phyloP scores from a whole-genome alignment of 176 grass and related monocot genomes.

The maize (Zea mays) region DNA sequence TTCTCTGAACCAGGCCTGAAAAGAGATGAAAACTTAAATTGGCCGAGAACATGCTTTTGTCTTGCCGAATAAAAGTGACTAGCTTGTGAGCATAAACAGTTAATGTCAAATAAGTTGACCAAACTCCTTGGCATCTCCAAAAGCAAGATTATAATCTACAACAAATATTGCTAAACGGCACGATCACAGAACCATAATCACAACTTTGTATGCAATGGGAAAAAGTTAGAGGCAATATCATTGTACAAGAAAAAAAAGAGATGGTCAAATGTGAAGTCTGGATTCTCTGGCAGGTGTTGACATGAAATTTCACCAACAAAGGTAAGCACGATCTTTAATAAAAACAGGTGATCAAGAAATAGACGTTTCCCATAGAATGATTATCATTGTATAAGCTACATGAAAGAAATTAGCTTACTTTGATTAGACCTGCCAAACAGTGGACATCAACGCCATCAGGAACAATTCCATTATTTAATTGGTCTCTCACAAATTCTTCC shows the following conservation, averaged over 20 bases:
- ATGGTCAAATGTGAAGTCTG: conserved; percentile 10
- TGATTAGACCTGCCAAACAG: conserved; percentile 72
- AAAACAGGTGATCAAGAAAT: neutral
- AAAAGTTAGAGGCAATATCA: too few species aligned
- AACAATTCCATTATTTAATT: conserved; percentile 66
- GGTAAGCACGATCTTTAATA: conserved; percentile 14
- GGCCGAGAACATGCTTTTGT: conserved; percentile 2
- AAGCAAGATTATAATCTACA: conserved; percentile 26
- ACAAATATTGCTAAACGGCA: too few species aligned
- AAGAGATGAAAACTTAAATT: conserved; percentile 7
- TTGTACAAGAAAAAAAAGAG: neutral
- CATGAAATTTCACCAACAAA: neutral
- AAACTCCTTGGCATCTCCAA: neutral
- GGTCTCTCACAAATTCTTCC: conserved; percentile 66
- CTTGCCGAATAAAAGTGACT: neutral
- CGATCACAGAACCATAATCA: neutral
- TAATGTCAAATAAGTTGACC: conserved; percentile 15
- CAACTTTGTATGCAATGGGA: neutral
- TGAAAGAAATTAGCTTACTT: conserved; percentile 53
- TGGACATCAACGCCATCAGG: conserved; percentile 73
- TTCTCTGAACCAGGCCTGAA: conserved; percentile 79
- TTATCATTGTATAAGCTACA: too few species aligned
- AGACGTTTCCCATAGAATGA: neutral
- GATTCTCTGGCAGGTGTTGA: neutral
- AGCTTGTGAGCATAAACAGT: neutral